Conservation (phyloP, 805 yeast genomes). For the Lipomyces kockii region DNA sequence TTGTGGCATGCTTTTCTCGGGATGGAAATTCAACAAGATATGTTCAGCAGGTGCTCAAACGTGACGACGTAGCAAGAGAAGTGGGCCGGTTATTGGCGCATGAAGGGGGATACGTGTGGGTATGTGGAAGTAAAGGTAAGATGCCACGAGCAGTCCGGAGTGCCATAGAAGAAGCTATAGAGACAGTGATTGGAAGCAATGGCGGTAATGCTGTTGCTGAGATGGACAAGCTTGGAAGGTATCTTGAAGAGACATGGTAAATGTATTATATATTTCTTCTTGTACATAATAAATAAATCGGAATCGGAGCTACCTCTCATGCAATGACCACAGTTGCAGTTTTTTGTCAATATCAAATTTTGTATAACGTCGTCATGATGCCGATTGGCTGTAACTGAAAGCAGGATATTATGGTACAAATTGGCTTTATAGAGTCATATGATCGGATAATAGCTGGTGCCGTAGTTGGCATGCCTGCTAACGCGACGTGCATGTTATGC, state of each 20-base stretch:
- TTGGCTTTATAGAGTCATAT: too few species aligned
- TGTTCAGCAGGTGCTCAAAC: constrained; percentile 22
- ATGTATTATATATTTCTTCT: not conserved
- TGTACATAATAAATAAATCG: not conserved
- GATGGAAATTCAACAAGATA: constrained; percentile 39
- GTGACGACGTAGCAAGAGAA: constrained; percentile 22
- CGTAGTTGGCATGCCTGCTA: not conserved
- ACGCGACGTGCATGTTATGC: too few species aligned
- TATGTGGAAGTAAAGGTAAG: constrained; percentile 92
- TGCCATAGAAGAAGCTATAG: constrained; percentile 62
- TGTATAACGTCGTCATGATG: too few species aligned
- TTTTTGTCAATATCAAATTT: too few species aligned
- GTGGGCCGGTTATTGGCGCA: constrained; percentile 60
- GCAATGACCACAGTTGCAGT: too few species aligned
- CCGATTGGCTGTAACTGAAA: too few species aligned
- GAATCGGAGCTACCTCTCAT: not conserved
- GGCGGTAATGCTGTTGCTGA: constrained; percentile 52
- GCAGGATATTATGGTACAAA: too few species aligned
- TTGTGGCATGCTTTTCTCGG: constrained; percentile 49
- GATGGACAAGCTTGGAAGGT: constrained; percentile 66
- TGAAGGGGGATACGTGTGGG: constrained; percentile 64
- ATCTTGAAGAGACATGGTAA: constrained; percentile 86
- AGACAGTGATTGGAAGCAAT: not conserved
- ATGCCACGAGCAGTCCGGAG: constrained; percentile 90
- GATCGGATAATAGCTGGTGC: too few species aligned